These are phyloP conservation scores for Rhodotorula glutinis DNA, from an alignment of 1,284 basidiomycete genomes.

Conservation along the genomic window DNA sequence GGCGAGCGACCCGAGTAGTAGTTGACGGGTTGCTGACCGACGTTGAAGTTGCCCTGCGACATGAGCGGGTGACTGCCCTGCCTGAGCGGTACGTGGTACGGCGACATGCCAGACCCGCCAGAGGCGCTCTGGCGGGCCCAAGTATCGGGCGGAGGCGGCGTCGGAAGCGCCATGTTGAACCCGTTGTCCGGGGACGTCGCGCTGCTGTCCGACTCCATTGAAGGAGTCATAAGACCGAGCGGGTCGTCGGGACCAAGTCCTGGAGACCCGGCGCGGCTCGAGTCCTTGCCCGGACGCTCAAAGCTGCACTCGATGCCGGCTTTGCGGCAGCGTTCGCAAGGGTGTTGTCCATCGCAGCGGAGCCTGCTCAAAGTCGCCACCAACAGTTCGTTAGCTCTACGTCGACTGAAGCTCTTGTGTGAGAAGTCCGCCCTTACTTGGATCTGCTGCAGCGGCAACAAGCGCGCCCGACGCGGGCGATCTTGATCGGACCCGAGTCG, in stretches of 20 bases:
- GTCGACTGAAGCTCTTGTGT: too few species aligned
- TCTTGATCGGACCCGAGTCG: conserved; percentile 25
- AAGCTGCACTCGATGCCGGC: conserved; percentile 32
- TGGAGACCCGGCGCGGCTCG: conserved; percentile 16
- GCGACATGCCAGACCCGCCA: conserved; percentile 8
- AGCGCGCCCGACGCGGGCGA: conserved; percentile 27
- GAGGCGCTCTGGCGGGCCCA: conserved; percentile 1
- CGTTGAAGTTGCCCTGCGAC: conserved; percentile 19
- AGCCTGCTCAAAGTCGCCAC: conserved; percentile 9
- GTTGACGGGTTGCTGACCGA: conserved; percentile 9
- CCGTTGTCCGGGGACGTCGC: conserved; percentile 23
- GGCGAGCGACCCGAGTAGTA: conserved; percentile 26
- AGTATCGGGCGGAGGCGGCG: conserved; percentile 20
- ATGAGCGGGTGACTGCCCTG: conserved; percentile 13
- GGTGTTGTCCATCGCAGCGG: conserved; percentile 37
- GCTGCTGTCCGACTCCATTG: conserved; percentile 28
- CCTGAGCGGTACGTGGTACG: conserved; percentile 19
- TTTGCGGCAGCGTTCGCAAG: conserved; percentile 35
- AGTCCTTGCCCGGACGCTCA: conserved; percentile 26
- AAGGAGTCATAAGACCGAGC: conserved; percentile 11
- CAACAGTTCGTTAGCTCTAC: too few species aligned
- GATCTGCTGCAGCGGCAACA: conserved; percentile 33
- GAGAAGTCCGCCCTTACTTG: conserved; percentile 36
- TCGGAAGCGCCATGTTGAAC: conserved; percentile 25
- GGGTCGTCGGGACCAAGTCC: conserved; percentile 20